Evolutionary conservation across 805 yeast genomes (phyloP), one percentile per base, ranked within the genome.

Genomic region (Ogataea pignaliae): DNA sequence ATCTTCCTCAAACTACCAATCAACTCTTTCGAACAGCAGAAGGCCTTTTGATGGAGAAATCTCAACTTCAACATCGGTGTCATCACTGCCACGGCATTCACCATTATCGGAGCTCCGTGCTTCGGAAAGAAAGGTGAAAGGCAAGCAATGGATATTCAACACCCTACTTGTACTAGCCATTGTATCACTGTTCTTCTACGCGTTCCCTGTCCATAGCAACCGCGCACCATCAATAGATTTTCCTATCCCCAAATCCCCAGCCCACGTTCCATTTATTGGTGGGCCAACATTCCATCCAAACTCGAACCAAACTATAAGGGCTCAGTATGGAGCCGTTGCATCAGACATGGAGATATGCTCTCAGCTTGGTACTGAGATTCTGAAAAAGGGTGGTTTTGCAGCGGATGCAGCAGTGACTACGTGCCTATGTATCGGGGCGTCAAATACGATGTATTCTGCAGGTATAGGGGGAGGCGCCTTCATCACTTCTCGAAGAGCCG

Each of bases 381-480:
- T 85, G 29, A 55, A 63, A 41, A 51, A 55, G 17, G 80, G 79
- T 7, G 95, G 97, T 0, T 83, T 79, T 55, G 97, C 97, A 2
- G 97, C 96, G 0, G 99, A 91, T 61, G 96, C 97, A 0, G 87
- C 96, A 0, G 83, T 91, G 2, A 84, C 96, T 0, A 85, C 87
- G 11, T 88, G 95, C 0, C 70, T 91, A 28, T 91, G 99, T 59
- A 79, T 91, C 29, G 98, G 98, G 2, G 73, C 86, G 42, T 66
- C 88, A 17, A 86, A 87, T 58, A 81, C 88, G 50, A 88, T 84
- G 67, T 83, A 83, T 45, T 83, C 95, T 1, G 96, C 97, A 0
- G 82, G 91, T 36, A 97, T 97, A 8, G 98, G 98, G 2, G 98
- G 98, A 4, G 98, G 99, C 10, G 88, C 85, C 0, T 88, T 78